phyloP scores from a whole-genome alignment of 2,329 filamentous ascomycete species.

The Penicillium sp. region DNA sequence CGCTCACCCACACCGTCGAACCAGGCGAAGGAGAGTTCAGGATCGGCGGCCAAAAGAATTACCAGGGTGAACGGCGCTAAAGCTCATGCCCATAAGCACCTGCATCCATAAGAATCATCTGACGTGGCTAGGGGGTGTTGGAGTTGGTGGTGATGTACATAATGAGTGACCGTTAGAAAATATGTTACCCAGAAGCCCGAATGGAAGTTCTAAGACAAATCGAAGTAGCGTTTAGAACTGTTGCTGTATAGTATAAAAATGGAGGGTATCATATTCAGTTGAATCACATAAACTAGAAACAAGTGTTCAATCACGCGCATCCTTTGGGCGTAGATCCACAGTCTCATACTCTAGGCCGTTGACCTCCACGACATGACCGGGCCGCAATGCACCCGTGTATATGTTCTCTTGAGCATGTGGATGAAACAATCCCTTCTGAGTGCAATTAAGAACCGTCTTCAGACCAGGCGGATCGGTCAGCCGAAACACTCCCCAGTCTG shows the following conservation, averaged over 20 bases:
- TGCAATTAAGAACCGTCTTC: conserved; percentile 79
- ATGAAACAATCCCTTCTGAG: conserved; percentile 79
- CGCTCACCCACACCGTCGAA: conserved; percentile 20
- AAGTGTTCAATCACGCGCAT: conserved; percentile 7
- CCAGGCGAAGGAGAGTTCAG: conserved; percentile 10
- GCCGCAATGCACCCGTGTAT: conserved; percentile 72
- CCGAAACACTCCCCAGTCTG: conserved; percentile 85
- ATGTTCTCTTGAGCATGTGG: conserved; percentile 70
- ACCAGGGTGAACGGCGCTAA: conserved; percentile 8
- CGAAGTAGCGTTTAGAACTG: background rate
- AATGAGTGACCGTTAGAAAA: background rate
- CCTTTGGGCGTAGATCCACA: conserved; percentile 57
- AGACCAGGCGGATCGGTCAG: conserved; percentile 91
- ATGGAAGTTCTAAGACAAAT: background rate
- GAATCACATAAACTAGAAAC: conserved; percentile 5
- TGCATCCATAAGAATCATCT: background rate
- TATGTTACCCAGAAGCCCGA: background rate
- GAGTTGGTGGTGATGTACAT: background rate
- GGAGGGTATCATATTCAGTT: conserved; percentile 12
- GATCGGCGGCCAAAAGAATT: conserved; percentile 20
- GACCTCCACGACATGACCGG: conserved; percentile 71
- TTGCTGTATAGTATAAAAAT: background rate
- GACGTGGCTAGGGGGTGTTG: background rate
- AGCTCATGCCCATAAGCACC: conserved; percentile 4
- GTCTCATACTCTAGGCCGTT: conserved; percentile 67